Conservation (phyloP, 176 grass and related monocot genomes). For the Lolium multiflorum region DNA sequence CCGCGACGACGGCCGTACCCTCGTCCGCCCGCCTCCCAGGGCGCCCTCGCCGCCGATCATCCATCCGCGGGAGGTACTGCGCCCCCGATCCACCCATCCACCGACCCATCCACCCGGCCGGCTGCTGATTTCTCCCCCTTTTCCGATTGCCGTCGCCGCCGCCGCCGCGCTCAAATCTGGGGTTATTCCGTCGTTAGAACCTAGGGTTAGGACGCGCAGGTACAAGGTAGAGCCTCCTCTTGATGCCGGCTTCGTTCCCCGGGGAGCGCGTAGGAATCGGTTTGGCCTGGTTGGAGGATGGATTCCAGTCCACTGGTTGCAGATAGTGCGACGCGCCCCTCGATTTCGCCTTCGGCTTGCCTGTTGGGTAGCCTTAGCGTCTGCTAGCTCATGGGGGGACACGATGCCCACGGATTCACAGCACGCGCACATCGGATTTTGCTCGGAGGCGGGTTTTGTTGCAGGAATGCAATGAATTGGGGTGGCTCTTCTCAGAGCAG, state of each 20-base stretch:
- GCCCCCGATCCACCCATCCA: constrained; percentile 8
- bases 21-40: neutral
- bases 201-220: neutral
- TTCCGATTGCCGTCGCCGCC: neutral
- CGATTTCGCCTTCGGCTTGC: neutral
- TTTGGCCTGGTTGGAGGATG: neutral
- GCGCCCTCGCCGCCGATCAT: neutral
- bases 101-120: neutral
- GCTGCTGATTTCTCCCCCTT: neutral
- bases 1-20: neutral
- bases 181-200: neutral
- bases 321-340: neutral
- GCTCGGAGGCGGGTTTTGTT: too few species aligned
- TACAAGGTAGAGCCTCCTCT: too few species aligned
- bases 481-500: neutral
- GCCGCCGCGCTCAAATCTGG: constrained; percentile 1
- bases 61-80: neutral
- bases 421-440: neutral
- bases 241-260: neutral
- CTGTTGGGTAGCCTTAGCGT: neutral
- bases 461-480: neutral
- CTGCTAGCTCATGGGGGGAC: too few species aligned
- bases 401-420: neutral
- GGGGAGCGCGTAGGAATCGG: neutral
- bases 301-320: neutral